These are phyloP conservation scores for Croton setiger DNA, from an alignment of 441 rosid genomes.

Conservation along the genomic window DNA sequence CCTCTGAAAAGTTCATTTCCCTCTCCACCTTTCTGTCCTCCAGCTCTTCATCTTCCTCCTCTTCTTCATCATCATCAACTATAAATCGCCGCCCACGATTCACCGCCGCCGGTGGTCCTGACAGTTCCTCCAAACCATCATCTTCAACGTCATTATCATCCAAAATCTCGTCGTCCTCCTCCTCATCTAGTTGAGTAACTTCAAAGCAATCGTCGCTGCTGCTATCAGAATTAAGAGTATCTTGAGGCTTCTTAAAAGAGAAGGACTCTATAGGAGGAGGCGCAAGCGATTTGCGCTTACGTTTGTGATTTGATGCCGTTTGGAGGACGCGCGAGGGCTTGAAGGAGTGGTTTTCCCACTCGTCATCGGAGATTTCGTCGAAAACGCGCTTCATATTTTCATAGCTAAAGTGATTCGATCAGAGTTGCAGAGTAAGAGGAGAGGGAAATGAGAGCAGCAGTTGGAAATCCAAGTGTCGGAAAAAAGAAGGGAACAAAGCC, in stretches of 20 bases:
- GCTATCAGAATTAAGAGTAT: constrained; percentile 7
- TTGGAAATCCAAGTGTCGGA: background rate
- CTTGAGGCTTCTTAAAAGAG: constrained; percentile 33
- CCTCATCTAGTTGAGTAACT: constrained; percentile 21
- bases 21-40: constrained; percentile 35
- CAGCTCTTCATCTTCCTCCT: constrained; percentile 4
- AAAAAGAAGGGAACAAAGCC: background rate
- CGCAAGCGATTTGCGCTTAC: constrained; percentile 21
- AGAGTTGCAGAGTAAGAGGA: background rate
- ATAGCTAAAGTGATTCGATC: background rate
- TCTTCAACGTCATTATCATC: constrained; percentile 55
- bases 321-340: constrained; percentile 72
- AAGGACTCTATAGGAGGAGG: constrained; percentile 70
- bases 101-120: constrained; percentile 15
- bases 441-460: background rate
- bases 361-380: constrained; percentile 86
- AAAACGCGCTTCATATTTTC: constrained; percentile 70
- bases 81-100: constrained; percentile 69
- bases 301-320: constrained; percentile 24
- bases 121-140: constrained; percentile 25
- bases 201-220: constrained; percentile 47
- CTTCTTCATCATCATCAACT: constrained; percentile 49
- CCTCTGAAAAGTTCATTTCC: constrained; percentile 45
- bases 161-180: constrained; percentile 28
- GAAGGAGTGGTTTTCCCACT: constrained; percentile 76